Evolutionary conservation across 139 green algal species (phyloP).

Genomic region (Dunaliella primolecta): DNA sequence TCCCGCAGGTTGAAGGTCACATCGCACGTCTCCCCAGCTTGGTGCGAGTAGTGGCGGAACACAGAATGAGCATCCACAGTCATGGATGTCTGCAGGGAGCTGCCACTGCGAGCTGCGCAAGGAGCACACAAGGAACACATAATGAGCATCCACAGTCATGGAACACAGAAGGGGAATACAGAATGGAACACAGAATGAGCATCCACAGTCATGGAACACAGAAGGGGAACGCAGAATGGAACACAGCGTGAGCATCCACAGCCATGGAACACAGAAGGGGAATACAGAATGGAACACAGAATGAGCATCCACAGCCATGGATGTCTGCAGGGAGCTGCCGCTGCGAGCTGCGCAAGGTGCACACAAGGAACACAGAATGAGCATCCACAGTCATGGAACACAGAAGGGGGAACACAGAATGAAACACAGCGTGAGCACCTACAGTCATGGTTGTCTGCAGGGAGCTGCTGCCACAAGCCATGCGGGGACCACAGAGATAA

Average conservation of each 20-base stretch:
- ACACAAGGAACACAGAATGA: background rate
- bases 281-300: no score
- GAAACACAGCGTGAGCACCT: background rate
- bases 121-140: background rate
- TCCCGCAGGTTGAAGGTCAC: conserved; percentile 19
- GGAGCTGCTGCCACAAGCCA: background rate
- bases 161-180: no score
- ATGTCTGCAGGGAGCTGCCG: background rate
- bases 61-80: conserved; percentile 1
- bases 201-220: background rate
- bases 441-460: background rate
- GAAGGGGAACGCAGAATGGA: background rate
- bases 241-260: background rate
- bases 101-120: conserved; percentile 1
- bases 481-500: background rate
- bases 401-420: background rate
- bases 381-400: conserved; percentile 2
- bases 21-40: background rate
- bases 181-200: background rate
- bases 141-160: background rate
- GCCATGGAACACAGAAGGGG: background rate
- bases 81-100: conserved; percentile 11
- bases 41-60: conserved; percentile 9
- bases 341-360: background rate
- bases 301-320: background rate